Evolutionary conservation across 768 basidiomycete genomes (phyloP), one percentile per base, ranked within the genome.

Genomic region (Phaffia australis): DNA sequence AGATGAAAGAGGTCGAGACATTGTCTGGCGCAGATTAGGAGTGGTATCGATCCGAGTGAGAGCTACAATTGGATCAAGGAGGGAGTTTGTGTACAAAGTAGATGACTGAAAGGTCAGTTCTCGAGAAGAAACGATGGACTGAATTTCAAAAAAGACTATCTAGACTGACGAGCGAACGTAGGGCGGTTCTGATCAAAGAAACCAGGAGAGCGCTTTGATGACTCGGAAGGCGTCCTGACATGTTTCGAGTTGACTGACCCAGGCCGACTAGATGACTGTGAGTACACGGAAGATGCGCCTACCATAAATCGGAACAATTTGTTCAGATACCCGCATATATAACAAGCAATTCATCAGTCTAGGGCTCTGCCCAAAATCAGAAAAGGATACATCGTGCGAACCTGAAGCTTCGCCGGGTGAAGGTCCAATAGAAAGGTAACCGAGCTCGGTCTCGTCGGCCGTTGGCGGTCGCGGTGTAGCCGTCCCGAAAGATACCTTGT

Each of bases 1-100:
- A 11, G 63, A 64, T 3, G 64, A 48, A 1, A 19, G 56, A 15
- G 47, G 29, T 21, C 51, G 64, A 29, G 56, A 56, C 23, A 42
- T 48, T n/a, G 18, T 29, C 35, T 47, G 54, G 18, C 32, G 60
- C 8, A 46, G 58, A n/a, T 57, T 49, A 52, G 55, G 60, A 16
- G 56, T 23, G 57, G 66, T 67, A 42, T 67, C 60, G 59, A 67
- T 67, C 21, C 60, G 66, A n/a, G 66, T 30, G 29, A 67, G 66
- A 32, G 60, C 66, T 67, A 55, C 47, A 19, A 9, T 25, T 16
- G 25, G 9, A 32, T 16, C 59, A 54, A 5, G 27, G 5, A 27
- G 52, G 27, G 16, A 9, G 21, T 46, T 30, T 5, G 7, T 42
- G 8, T 47, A 21, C 15, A 60, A 9, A 47, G 15, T 5, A 60